Percentiles rank a stretch among this genome's conserved stretches.
phyloP scores from a whole-genome alignment of 202 grass and related monocot genomes.

The Dendrocalamus latiflorus region DNA sequence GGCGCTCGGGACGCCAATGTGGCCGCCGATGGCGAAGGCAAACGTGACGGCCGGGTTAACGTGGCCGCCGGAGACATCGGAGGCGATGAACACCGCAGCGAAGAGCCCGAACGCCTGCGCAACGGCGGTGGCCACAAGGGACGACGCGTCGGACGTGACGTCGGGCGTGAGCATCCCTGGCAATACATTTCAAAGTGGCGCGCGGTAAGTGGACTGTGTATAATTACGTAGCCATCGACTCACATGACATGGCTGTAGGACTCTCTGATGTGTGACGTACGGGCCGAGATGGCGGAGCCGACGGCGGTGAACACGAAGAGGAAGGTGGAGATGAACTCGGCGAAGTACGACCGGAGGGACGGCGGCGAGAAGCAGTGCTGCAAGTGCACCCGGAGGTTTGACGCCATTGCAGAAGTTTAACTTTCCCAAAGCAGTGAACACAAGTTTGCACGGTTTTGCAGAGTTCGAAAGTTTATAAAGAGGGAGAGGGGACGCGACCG shows the following conservation, averaged over 20 bases:
- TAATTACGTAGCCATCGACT: not conserved
- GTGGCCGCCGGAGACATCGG: slow-evolving; percentile 69
- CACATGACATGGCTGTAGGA: not conserved
- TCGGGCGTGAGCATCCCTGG: slow-evolving; percentile 56
- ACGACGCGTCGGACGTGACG: slow-evolving; percentile 30
- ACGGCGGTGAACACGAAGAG: slow-evolving; percentile 72
- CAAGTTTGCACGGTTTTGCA: not conserved
- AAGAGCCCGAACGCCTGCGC: slow-evolving; percentile 66
- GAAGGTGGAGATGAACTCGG: slow-evolving; percentile 94
- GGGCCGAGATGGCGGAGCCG: slow-evolving; percentile 47
- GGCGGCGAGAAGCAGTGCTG: slow-evolving; percentile 44
- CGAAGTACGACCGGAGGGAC: slow-evolving; percentile 55
- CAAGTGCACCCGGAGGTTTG: slow-evolving; percentile 37
- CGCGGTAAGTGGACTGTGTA: not conserved
- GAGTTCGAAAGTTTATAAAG: not conserved
- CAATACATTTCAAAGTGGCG: not conserved
- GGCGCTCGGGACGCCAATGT: slow-evolving; percentile 38
- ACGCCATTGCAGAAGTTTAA: slow-evolving; percentile 40
- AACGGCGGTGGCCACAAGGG: slow-evolving; percentile 42
- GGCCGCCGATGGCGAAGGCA: slow-evolving; percentile 53
- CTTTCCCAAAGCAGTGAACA: not conserved
- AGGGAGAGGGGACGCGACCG: not conserved
- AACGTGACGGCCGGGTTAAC: too few relatives aligned
- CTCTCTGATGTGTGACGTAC: slow-evolving; percentile 10
- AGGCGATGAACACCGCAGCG: slow-evolving; percentile 43